These are phyloP conservation scores for Zelonia costaricensis DNA, from an alignment of 208 protist genomes.

Conservation along the genomic window DNA sequence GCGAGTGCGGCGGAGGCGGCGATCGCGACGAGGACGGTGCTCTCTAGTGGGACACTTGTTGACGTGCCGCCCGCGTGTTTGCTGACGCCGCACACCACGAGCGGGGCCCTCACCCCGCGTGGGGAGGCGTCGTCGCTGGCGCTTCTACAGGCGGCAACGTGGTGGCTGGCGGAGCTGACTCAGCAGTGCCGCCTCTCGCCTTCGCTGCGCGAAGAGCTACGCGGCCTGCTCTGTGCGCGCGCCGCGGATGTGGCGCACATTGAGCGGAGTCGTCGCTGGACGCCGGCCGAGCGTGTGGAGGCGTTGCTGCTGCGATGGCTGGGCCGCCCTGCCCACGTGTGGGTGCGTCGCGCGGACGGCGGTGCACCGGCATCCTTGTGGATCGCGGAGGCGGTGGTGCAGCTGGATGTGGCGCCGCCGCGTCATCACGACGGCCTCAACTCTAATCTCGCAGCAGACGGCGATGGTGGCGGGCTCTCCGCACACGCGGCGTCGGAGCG, in stretches of 20 bases:
- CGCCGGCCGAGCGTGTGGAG: constrained; percentile 3
- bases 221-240: constrained; percentile 13
- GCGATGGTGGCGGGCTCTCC: too few relatives aligned
- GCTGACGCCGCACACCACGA: too few relatives aligned
- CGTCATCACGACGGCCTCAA: too few relatives aligned
- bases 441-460: too few relatives aligned
- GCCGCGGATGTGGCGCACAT: neutral
- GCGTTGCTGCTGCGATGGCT: constrained; percentile 16
- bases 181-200: constrained; percentile 11
- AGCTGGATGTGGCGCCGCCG: neutral
- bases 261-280: constrained; percentile 1
- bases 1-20: too few relatives aligned
- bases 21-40: too few relatives aligned
- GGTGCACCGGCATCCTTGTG: neutral
- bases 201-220: constrained; percentile 4
- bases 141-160: constrained; percentile 4
- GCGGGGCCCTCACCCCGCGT: neutral
- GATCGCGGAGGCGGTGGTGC: constrained; percentile 16
- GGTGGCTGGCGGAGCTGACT: constrained; percentile 7
- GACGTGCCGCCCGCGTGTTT: too few relatives aligned
- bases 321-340: constrained; percentile 11
- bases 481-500: too few relatives aligned
- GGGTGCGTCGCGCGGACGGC: neutral
- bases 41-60: too few relatives aligned
- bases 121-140: neutral